phyloP scores from a whole-genome alignment of 2,329 filamentous ascomycete genomes.

The Diaporthe capsici region DNA sequence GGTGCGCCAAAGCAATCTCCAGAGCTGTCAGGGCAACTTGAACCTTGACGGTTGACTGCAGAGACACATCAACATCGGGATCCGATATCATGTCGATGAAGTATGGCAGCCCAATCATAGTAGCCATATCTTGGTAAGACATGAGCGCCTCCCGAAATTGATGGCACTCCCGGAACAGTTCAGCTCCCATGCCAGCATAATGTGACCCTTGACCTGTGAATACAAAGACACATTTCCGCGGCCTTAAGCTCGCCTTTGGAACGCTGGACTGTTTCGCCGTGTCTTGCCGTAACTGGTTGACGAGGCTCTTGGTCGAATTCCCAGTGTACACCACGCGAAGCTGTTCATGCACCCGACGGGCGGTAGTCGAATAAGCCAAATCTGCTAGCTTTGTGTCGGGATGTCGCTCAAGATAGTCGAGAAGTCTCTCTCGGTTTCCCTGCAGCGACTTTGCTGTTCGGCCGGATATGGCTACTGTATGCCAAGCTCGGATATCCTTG shows the following conservation, averaged over 20 bases:
- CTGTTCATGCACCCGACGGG: background rate
- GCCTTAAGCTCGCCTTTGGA: constrained; percentile 1
- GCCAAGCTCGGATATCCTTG: constrained; percentile 1
- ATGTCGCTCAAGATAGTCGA: background rate
- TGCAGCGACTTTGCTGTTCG: background rate
- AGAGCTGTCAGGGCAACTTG: constrained; percentile 50
- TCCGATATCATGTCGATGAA: background rate
- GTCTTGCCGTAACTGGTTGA: constrained; percentile 27
- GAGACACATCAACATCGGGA: background rate
- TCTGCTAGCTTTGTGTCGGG: background rate
- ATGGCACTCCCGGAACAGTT: constrained; percentile 32
- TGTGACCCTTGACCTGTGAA: constrained; percentile 46
- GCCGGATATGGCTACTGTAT: constrained; percentile 8
- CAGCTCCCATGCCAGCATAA: constrained; percentile 41
- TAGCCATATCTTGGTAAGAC: background rate
- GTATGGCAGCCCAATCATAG: constrained; percentile 40
- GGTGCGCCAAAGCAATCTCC: constrained; percentile 52
- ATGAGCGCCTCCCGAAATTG: constrained; percentile 40
- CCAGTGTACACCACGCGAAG: background rate
- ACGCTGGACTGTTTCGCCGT: constrained; percentile 11
- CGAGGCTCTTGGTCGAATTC: background rate
- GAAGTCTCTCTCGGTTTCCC: background rate
- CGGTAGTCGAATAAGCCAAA: constrained; percentile 21
- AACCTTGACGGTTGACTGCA: background rate
- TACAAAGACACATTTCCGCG: constrained; percentile 41